Conservation (phyloP, 257 asterid genomes). For the Plantago ovata region DNA sequence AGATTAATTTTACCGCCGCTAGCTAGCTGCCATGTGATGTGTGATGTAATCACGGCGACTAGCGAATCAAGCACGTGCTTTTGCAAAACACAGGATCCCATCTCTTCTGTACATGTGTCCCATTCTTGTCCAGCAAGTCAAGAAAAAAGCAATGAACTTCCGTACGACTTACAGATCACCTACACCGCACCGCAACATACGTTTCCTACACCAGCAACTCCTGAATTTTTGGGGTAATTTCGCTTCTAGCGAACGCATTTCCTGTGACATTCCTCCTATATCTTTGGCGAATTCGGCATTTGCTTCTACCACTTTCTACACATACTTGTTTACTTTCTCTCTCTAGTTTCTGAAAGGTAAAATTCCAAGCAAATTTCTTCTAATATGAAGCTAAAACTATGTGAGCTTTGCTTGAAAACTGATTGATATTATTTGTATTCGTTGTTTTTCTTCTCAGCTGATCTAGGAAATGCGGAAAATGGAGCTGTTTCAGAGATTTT, state of each 20-base stretch:
- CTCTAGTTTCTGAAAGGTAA: slow-evolving; percentile 18
- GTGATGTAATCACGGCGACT: background rate
- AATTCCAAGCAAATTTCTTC: background rate
- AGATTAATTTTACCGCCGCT: background rate
- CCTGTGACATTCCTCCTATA: slow-evolving; percentile 26
- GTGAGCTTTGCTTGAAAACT: background rate
- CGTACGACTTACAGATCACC: slow-evolving; percentile 20
- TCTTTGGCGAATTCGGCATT: slow-evolving; percentile 21
- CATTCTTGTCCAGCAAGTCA: slow-evolving; percentile 30
- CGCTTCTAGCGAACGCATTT: no score
- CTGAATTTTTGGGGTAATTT: slow-evolving; percentile 30
- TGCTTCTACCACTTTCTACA: background rate
- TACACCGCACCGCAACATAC: slow-evolving; percentile 24
- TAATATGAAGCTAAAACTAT: no score
- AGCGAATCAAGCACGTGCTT: background rate
- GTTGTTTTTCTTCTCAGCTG: slow-evolving; percentile 21
- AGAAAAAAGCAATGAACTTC: background rate
- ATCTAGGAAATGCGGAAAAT: slow-evolving; percentile 36
- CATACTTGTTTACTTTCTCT: slow-evolving; percentile 6
- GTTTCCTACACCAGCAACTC: slow-evolving; percentile 19
- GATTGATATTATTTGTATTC: background rate
- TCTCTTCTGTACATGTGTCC: slow-evolving; percentile 25
- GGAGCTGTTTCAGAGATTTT: slow-evolving; percentile 50
- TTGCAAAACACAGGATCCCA: background rate
- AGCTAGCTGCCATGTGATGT: background rate